Conservation (phyloP, 164 flowering plant species). For the Chimonanthus salicifolius region DNA sequence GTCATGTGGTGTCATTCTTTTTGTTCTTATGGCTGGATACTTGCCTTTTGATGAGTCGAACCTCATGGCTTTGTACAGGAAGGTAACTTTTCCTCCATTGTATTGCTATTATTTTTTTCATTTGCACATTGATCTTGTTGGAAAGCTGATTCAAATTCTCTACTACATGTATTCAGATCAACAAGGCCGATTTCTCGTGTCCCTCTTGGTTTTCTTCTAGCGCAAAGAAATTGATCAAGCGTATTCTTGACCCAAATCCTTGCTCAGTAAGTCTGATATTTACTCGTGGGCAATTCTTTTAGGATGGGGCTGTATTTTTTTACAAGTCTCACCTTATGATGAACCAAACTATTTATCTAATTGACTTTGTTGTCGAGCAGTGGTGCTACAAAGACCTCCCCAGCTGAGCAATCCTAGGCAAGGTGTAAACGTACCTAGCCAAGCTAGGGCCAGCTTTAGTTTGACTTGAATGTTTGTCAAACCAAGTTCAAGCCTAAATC, state of each 20-base stretch:
- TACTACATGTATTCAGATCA: slow-evolving; percentile 43
- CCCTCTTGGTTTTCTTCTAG: slow-evolving; percentile 80
- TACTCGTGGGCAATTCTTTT: no score
- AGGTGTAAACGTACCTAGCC: no score
- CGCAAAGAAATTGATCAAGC: slow-evolving; percentile 58
- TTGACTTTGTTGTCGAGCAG: neutral
- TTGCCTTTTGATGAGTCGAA: slow-evolving; percentile 91
- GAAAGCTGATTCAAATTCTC: slow-evolving; percentile 2
- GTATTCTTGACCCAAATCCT: slow-evolving; percentile 87
- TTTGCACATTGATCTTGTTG: slow-evolving; percentile 1
- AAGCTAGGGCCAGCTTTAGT: no score
- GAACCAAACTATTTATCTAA: neutral
- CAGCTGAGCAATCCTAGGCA: neutral
- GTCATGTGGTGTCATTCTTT: slow-evolving; percentile 97
- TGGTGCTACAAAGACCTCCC: neutral
- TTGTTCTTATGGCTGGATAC: slow-evolving; percentile 91
- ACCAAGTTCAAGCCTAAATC: no score
- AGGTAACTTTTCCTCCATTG: slow-evolving; percentile 30
- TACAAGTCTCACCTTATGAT: neutral
- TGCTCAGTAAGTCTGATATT: slow-evolving; percentile 47
- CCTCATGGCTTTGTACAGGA: slow-evolving; percentile 57
- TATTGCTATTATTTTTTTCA: neutral
- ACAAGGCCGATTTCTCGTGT: slow-evolving; percentile 60
- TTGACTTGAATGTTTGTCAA: no score
- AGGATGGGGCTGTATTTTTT: neutral